Conservation (phyloP, 2,329 filamentous ascomycete genomes). For the Tolypocladium ovalisporum region DNA sequence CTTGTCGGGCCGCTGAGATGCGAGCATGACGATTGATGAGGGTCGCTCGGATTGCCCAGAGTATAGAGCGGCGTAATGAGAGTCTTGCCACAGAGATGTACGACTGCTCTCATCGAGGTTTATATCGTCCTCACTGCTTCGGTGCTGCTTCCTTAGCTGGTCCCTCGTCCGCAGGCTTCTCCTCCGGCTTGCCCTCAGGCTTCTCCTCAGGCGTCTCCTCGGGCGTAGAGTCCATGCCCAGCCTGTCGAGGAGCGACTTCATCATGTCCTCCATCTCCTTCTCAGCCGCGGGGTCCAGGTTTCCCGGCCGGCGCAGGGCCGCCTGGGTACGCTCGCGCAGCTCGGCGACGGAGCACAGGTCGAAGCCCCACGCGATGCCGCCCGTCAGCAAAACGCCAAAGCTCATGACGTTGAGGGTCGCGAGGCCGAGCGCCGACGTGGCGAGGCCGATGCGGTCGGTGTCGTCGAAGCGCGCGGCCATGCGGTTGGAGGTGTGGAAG, state of each 20-base stretch:
- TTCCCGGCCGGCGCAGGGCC: constrained; percentile 23
- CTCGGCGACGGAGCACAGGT: constrained; percentile 61
- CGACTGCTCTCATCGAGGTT: neutral
- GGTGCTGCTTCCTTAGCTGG: neutral
- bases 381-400: constrained; percentile 66
- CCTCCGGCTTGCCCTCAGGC: neutral
- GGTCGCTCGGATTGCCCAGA: neutral
- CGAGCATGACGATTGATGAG: neutral
- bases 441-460: constrained; percentile 49
- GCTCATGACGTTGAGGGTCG: constrained; percentile 74
- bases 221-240: constrained; percentile 20
- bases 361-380: constrained; percentile 63
- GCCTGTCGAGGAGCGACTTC: constrained; percentile 43
- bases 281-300: constrained; percentile 37
- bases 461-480: constrained; percentile 13
- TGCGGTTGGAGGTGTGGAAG: constrained; percentile 56
- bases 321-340: constrained; percentile 41
- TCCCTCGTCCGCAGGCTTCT: neutral
- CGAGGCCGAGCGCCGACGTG: constrained; percentile 71
- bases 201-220: constrained; percentile 1
- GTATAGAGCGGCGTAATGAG: too few species aligned
- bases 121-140: neutral
- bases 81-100: neutral
- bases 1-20: neutral
- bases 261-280: constrained; percentile 52